Base-by-base conservation (phyloP, 2,329 filamentous ascomycete genomes). In the Paecilomyces variotii region DNA sequence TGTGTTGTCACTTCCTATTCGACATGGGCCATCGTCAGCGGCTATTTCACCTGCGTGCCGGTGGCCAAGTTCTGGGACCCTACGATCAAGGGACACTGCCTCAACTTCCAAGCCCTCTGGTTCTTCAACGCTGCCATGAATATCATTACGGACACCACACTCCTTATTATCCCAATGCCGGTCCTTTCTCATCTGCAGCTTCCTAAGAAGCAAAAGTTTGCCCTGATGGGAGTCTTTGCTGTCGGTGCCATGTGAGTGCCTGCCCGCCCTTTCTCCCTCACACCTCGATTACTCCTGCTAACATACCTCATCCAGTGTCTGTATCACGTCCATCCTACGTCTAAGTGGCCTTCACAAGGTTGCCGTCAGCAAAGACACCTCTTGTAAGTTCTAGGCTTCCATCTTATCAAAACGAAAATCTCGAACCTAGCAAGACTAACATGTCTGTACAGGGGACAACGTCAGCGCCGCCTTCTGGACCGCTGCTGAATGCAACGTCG, bases 401-500 rank as follows among this genome's bases (percentile, higher is more conserved):
- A 14, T 35, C 2, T 12, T 19, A 30, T 30, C 5, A 30, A 30
- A 30, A 24, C 24, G 11, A 14, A 52, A 45, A 59, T 45, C 30
- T 56, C 10, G 30, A 12, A 55, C 52, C 7, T 7, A 30, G 30
- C 51, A 35, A 19, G 60, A 57, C 56, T 56, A 67, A 57, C 61
- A 27, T 25, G 32, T 14, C 6, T 49, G n/a, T 28, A 39, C 51
- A 66, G 64, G 63, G 49, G 60, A 62, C 62, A 72, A 71, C 51
- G 69, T 74, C 19, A 67, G 62, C 32, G 73, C 77, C 34, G 74
- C 78, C 64, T 77, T 76, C 61, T 77, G 75, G 75, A 75, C 74
- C 4, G 70, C 74, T 4, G 74, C 74, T 45, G 75, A 77, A 62
- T 70, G 72, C 64, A 76, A 76, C 59, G 68, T 76, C 50, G 73